Base-by-base conservation (phyloP, 495 filamentous ascomycete species). In the Penicillium mononematosum region DNA sequence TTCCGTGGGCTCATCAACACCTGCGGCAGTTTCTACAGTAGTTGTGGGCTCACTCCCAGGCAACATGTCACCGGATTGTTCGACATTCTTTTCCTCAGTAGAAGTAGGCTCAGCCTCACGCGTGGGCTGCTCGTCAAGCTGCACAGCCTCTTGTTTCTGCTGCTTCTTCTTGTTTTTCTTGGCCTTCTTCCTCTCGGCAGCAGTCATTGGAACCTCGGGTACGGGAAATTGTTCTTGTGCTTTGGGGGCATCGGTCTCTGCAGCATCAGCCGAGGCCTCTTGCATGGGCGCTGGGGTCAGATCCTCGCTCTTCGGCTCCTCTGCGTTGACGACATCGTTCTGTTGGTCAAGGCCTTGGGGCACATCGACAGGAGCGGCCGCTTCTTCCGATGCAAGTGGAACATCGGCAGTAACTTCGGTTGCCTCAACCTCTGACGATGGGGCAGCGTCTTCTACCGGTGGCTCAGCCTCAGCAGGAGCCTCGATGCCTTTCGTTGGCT, bases 161-260 rank as follows among this genome's bases (percentile, higher is more conserved):
- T 50, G 27, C 22, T 51, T 62, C 47, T 48, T 67, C 52, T 60
- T 44, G 25, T 17, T 36, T 27, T 56, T 58, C 49, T 63, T 51
- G n/a, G 61, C 56, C 29, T 50, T 41, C 14, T 61, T 47, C 19
- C 19, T 46, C 56, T 64, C 58, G 32, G 45, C 51, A n/a, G 25
- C 38, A 10, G 44, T 55, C 45, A 52, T 45, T 24, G 19, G 43
- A 24, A 39, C 58, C 41, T 49, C 51, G 6, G 42, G 11, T 31
- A 58, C 55, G 6, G 34, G 20, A 10, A 56, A 24, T 9, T 42
- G 16, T 17, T 59, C 38, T 24, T 54, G 22, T 24, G 56, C 53
- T 9, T 47, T 49, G 17, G 50, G 10, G 6, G 10, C n/a, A 5
- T 63, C 54, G 10, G 44, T 25, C 20, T 45, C 41, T 24, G 25